These are phyloP conservation scores for Drosera capensis DNA, from an alignment of 148 eudicot genomes.

Conservation along the genomic window DNA sequence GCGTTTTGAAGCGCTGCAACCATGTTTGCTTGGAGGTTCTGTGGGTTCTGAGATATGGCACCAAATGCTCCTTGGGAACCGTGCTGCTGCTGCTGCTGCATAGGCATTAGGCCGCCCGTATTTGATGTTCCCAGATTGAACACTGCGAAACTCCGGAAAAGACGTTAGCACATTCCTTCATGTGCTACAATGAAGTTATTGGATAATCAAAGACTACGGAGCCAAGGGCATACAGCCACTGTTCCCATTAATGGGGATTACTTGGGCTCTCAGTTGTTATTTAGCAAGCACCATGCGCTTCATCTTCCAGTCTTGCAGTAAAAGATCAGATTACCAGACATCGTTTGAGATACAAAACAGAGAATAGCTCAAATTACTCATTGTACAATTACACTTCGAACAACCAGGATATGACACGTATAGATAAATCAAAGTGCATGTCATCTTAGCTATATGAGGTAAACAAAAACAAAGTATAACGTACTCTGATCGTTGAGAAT, in stretches of 20 bases:
- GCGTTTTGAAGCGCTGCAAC: slow-evolving; percentile 45
- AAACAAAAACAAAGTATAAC: slow-evolving; percentile 8
- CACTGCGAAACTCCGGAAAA: slow-evolving; percentile 46
- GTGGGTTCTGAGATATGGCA: slow-evolving; percentile 48
- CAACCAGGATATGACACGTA: no score
- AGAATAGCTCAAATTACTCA: neutral
- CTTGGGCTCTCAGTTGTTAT: no score
- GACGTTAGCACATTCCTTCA: slow-evolving; percentile 1
- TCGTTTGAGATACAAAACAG: neutral
- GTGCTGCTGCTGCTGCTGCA: slow-evolving; percentile 51
- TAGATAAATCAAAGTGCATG: neutral
- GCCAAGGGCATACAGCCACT: no score
- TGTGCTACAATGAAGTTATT: neutral
- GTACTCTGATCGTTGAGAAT: slow-evolving; percentile 79
- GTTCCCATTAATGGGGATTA: no score
- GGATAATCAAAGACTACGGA: neutral
- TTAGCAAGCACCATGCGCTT: no score
- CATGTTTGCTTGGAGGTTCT: slow-evolving; percentile 61
- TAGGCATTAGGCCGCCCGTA: slow-evolving; percentile 61
- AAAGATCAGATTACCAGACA: neutral
- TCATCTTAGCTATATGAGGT: no score
- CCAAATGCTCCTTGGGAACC: slow-evolving; percentile 64
- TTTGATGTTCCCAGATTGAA: slow-evolving; percentile 65
- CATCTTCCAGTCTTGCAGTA: neutral
- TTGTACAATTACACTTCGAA: neutral